Percentiles rank a stretch among this genome's conserved stretches.
phyloP scores from a whole-genome alignment of 306 rosid species.

The Arachis hypogaea region DNA sequence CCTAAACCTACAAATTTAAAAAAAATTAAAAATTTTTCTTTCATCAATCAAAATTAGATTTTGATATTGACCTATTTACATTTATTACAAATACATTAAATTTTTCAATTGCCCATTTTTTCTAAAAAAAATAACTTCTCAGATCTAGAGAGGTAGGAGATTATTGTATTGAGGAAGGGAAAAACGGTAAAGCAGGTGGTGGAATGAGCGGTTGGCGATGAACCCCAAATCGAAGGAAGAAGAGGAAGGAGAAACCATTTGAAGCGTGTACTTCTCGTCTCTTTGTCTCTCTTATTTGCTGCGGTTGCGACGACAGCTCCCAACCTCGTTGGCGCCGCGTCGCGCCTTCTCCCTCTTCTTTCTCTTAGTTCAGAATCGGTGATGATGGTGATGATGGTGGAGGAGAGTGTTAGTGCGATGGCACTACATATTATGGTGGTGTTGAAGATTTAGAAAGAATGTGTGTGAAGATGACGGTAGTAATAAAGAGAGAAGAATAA shows the following conservation, averaged over 20 bases:
- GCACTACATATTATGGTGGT: no score
- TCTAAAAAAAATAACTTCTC: background rate
- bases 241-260: constrained; percentile 76
- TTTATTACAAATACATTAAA: constrained; percentile 3
- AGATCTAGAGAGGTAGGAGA: constrained; percentile 17
- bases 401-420: no score
- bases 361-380: no score
- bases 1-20: constrained; percentile 44
- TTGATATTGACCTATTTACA: constrained; percentile 34
- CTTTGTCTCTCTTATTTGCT: no score
- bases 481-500: no score
- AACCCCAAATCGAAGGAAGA: constrained; percentile 90
- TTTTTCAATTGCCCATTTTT: background rate
- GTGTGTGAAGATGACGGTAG: no score
- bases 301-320: no score
- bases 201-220: constrained; percentile 63
- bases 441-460: no score
- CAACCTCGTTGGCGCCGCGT: no score
- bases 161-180: constrained; percentile 80
- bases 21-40: background rate
- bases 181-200: constrained; percentile 62
- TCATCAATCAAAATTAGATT: background rate
- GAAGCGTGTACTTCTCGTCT: constrained; percentile 84
- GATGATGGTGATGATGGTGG: no score
- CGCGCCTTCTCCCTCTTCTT: no score